Evolutionary conservation across 2,329 filamentous ascomycete species (phyloP), one percentile per base, ranked within the genome.

Genomic region (Diaporthe vexans): DNA sequence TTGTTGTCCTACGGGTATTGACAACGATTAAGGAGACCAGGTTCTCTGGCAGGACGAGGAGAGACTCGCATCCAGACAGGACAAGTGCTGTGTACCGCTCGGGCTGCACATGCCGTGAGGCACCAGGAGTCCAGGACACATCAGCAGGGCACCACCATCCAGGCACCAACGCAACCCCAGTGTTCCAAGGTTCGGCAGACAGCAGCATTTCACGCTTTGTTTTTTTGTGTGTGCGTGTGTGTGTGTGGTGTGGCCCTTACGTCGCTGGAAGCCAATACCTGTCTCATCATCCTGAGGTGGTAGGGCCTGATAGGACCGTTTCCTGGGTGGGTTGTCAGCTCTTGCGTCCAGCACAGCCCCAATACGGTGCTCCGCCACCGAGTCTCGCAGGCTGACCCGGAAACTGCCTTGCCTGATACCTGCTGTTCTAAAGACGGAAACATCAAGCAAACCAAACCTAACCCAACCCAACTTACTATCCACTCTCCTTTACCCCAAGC

Each of bases 341-440:
- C 67, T 73, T 26, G 56, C 72, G 58, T 72, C 63, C 26, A 51
- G 61, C 75, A 76, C 75, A 76, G 75, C 75, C 75, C 73, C 73
- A 68, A 57, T 72, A 65, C 67, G 9, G 48, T 76, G 75, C 75
- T 76, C 73, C 75, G 75, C 75, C 75, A 73, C 75, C 43, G 24
- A 68, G 65, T 75, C 73, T 73, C 57, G 70, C 73, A 72, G 71
- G 75, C 75, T 76, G 75, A 76, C 74, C 75, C 73, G 67, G 67
- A 74, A 76, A 76, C 61, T 73, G 75, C 75, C 75, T 76, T 72
- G 75, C 72, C 71, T 69, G 71, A 61, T 75, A 76, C 68, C 59
- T 72, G 26, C 68, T 76, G 74, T 76, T 76, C 75, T 76, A 76
- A 76, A 71, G 73, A 75, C 75, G 71, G 75, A 75, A 76, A 75